Percentiles rank a stretch among this genome's conserved stretches.
phyloP scores from a whole-genome alignment of 768 basidiomycete genomes.

The Lactifluus hygrophoroides region DNA sequence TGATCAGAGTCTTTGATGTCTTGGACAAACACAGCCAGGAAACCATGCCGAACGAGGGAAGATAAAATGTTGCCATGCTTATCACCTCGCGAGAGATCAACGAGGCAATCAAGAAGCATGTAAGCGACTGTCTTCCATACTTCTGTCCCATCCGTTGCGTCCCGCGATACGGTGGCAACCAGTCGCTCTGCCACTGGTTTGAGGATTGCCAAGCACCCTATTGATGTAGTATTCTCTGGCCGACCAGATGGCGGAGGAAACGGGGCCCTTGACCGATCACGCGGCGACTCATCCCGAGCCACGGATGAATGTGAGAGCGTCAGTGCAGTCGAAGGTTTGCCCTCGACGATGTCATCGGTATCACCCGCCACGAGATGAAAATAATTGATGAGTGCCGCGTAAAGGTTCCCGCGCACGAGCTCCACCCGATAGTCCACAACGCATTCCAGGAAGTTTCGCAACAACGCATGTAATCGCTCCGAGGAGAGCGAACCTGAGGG shows the following conservation, averaged over 20 bases:
- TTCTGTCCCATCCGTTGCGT: constrained; percentile 90
- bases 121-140: constrained; percentile 97
- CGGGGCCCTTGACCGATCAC: not conserved
- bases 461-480: constrained; percentile 67
- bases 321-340: not conserved
- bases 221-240: constrained; percentile 22
- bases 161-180: constrained; percentile 66
- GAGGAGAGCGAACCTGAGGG: constrained; percentile 66
- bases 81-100: constrained; percentile 61
- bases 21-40: constrained; percentile 70
- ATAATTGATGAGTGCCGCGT: constrained; percentile 85
- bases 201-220: constrained; percentile 57
- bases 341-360: not conserved
- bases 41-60: constrained; percentile 62
- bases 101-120: constrained; percentile 76
- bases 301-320: not conserved
- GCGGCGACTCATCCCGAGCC: constrained; percentile 18
- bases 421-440: constrained; percentile 72
- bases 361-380: constrained; percentile 54
- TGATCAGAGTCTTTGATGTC: constrained; percentile 78
- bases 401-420: constrained; percentile 89
- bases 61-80: constrained; percentile 55
- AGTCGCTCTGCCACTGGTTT: constrained; percentile 65
- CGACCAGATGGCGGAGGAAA: constrained; percentile 26
- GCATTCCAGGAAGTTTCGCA: constrained; percentile 67